Evolutionary conservation across 2,329 filamentous ascomycete genomes (phyloP).

Genomic region (Apiospora kogelbergensis): DNA sequence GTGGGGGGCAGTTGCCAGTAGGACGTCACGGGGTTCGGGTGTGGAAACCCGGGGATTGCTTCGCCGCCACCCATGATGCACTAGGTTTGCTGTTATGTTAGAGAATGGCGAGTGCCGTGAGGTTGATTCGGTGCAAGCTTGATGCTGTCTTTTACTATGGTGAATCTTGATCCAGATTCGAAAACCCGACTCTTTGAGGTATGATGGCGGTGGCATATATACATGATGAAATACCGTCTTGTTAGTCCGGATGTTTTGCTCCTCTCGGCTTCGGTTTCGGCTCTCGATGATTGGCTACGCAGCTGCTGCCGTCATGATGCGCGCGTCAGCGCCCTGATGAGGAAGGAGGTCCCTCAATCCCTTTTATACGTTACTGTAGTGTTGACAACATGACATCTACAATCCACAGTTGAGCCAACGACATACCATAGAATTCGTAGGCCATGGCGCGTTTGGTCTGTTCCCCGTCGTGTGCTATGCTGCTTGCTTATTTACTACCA

Average conservation of each 20-base stretch:
- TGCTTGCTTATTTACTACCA: background rate
- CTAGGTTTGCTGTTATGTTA: background rate
- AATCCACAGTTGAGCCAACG: background rate
- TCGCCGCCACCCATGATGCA: conserved; percentile 14
- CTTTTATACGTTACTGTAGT: background rate
- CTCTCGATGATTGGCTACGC: background rate
- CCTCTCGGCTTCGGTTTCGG: background rate
- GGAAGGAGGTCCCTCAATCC: background rate
- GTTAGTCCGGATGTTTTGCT: background rate
- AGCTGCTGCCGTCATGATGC: background rate
- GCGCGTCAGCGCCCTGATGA: background rate
- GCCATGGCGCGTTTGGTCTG: background rate
- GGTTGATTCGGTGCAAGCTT: background rate
- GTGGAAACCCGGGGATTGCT: conserved; percentile 25
- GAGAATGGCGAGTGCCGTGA: background rate
- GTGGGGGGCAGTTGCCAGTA: conserved; percentile 36
- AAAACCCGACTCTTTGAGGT: background rate
- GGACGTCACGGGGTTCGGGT: conserved; percentile 27
- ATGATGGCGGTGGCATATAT: background rate
- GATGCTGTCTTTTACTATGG: background rate
- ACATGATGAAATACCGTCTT: too few species aligned
- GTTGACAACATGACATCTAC: background rate
- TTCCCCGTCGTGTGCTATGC: background rate
- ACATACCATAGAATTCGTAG: background rate
- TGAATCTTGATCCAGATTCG: background rate